These are phyloP conservation scores for Skeletonema marinoi DNA, from an alignment of 108 stramenopile species.

Conservation along the genomic window DNA sequence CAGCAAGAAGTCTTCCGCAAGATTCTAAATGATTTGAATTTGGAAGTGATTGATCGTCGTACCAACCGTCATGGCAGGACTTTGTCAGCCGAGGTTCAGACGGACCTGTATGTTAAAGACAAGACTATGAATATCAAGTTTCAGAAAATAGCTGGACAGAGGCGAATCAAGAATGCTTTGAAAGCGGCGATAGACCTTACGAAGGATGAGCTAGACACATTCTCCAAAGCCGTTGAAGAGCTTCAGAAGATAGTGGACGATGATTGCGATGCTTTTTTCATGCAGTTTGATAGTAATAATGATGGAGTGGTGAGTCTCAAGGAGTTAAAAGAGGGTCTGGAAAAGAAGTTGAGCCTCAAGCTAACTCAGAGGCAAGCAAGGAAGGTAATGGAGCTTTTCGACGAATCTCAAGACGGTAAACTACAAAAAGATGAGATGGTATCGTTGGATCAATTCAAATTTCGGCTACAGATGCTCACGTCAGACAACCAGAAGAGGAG, in stretches of 20 bases:
- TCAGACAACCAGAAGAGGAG: no score
- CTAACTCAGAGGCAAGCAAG: background rate
- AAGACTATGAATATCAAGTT: constrained; percentile 1
- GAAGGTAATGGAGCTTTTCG: background rate
- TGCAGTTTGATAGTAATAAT: background rate
- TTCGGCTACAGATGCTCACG: background rate
- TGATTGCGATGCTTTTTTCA: background rate
- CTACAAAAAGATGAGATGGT: background rate
- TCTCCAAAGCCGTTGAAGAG: background rate
- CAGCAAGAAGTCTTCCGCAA: constrained; percentile 43
- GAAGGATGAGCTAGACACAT: background rate
- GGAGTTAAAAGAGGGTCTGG: background rate
- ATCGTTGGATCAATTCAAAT: background rate
- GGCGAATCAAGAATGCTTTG: background rate
- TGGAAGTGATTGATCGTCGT: constrained; percentile 46
- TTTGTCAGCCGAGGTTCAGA: constrained; percentile 15
- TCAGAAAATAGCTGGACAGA: background rate
- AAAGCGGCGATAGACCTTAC: background rate
- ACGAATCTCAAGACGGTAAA: background rate
- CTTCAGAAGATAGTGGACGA: background rate
- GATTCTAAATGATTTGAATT: constrained; percentile 35
- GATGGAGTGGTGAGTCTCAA: background rate
- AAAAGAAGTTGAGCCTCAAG: background rate
- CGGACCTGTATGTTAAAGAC: constrained; percentile 12
- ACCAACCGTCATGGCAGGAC: constrained; percentile 20